Conservation (phyloP, 2,329 filamentous ascomycete species). For the Zopfia rhizophila region DNA sequence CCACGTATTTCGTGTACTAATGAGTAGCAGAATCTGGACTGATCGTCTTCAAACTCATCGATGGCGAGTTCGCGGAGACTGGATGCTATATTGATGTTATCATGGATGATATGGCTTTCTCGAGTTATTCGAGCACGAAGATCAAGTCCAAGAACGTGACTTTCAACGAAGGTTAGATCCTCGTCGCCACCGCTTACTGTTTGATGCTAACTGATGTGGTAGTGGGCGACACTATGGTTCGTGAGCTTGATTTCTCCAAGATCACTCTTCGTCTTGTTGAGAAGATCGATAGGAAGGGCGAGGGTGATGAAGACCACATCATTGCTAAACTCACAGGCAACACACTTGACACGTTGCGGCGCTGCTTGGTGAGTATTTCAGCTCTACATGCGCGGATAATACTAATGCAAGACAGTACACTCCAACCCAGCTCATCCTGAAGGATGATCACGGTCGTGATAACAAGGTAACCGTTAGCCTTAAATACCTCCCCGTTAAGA, state of each 20-base stretch:
- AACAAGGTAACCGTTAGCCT: constrained; percentile 90
- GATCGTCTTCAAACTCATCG: constrained; percentile 92
- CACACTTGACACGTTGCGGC: constrained; percentile 86
- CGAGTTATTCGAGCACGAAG: constrained; percentile 84
- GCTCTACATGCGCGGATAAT: constrained; percentile 23
- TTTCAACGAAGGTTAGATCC: constrained; percentile 78
- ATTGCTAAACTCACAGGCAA: constrained; percentile 85
- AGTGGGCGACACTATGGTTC: constrained; percentile 92
- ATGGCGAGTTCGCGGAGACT: constrained; percentile 81
- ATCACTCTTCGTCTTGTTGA: constrained; percentile 88
- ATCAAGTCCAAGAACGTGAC: constrained; percentile 74
- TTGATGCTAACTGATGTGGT: constrained; percentile 33
- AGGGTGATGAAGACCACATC: constrained; percentile 75
- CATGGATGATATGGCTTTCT: constrained; percentile 94
- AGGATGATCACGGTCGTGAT: constrained; percentile 77
- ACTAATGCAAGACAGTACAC: constrained; percentile 73
- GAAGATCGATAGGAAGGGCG: constrained; percentile 77
- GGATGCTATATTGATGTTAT: constrained; percentile 85
- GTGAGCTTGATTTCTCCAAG: constrained; percentile 95
- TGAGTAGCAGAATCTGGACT: constrained; percentile 78
- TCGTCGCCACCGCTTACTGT: background rate
- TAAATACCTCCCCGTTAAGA: constrained; percentile 93
- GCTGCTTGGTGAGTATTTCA: constrained; percentile 74
- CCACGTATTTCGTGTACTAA: constrained; percentile 44
- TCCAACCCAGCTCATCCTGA: constrained; percentile 82